phyloP scores from a whole-genome alignment of 331 rosid species.

The Spiraea crenata region DNA sequence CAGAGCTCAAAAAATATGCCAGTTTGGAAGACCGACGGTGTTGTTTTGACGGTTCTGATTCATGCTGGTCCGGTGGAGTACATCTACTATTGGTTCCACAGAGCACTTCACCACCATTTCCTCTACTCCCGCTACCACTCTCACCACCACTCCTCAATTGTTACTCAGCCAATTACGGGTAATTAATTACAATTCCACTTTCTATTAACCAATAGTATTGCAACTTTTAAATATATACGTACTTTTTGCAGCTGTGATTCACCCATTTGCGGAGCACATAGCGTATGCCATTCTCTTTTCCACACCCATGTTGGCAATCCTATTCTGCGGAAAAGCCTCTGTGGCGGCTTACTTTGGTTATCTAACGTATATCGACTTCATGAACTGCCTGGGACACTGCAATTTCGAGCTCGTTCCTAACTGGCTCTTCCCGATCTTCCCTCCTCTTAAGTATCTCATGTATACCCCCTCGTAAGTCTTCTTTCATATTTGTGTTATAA shows the following conservation, averaged over 20 bases:
- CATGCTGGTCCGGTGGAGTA: conserved; percentile 64
- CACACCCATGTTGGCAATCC: conserved; percentile 43
- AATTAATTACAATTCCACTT: no score
- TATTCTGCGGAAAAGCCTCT: conserved; percentile 41
- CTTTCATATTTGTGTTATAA: background rate
- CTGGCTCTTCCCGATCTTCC: conserved; percentile 40
- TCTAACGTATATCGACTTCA: conserved; percentile 52
- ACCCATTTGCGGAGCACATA: conserved; percentile 13
- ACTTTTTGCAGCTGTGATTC: conserved; percentile 64
- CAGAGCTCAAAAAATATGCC: conserved; percentile 25
- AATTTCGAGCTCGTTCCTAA: conserved; percentile 65
- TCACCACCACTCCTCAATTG: conserved; percentile 76
- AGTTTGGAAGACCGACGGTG: conserved; percentile 54
- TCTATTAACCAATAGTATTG: no score
- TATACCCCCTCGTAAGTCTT: conserved; percentile 76
- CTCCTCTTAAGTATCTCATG: conserved; percentile 49
- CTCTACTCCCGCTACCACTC: conserved; percentile 73
- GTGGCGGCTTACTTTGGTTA: conserved; percentile 40
- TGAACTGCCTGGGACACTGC: conserved; percentile 94
- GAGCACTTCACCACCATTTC: background rate
- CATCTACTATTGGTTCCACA: conserved; percentile 74
- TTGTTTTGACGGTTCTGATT: conserved; percentile 32
- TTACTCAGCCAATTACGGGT: conserved; percentile 68
- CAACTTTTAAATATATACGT: background rate
- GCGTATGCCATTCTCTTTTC: conserved; percentile 55